Conservation (phyloP, 139 green algal species). For the Chlorella sp. region DNA sequence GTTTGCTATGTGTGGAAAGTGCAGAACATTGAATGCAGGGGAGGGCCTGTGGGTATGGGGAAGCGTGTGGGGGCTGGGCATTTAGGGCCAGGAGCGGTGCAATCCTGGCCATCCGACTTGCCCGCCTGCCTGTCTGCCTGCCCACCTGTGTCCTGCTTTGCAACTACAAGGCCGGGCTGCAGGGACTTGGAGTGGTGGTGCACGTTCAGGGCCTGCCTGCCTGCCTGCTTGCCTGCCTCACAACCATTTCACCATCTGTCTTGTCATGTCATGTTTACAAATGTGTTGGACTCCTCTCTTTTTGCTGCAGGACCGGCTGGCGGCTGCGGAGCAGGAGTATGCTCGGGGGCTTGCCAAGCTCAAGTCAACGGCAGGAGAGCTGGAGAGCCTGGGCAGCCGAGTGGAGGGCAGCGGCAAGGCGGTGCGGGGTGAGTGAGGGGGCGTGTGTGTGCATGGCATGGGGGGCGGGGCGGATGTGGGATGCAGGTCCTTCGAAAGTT, state of each 20-base stretch:
- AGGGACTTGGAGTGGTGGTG: too few species aligned
- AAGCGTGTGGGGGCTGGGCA: too few species aligned
- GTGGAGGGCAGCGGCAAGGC: conserved; percentile 30
- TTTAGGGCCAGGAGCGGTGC: background rate
- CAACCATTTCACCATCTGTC: too few species aligned
- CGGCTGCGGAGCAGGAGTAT: conserved; percentile 46
- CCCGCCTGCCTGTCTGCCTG: background rate
- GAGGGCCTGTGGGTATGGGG: background rate
- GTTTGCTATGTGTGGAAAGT: too few species aligned
- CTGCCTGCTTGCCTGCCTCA: background rate
- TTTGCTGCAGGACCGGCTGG: conserved; percentile 32
- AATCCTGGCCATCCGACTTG: too few species aligned
- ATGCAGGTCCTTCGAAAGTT: too few species aligned
- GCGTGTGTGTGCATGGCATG: background rate
- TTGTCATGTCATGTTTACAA: background rate
- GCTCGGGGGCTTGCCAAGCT: conserved; percentile 42
- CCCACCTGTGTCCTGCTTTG: too few species aligned
- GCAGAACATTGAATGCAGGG: too few species aligned
- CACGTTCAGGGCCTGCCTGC: background rate
- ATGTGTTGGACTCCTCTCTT: too few species aligned
- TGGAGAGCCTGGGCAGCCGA: conserved; percentile 31
- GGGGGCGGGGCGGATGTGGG: too few species aligned
- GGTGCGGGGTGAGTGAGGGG: conserved; percentile 13
- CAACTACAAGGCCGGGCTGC: too few species aligned
- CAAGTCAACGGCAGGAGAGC: conserved; percentile 39